Percentiles rank a stretch among this genome's conserved stretches.
Evolutionary conservation across 2,329 filamentous ascomycete species (phyloP).

Genomic region (Aspergillus neotritici): DNA sequence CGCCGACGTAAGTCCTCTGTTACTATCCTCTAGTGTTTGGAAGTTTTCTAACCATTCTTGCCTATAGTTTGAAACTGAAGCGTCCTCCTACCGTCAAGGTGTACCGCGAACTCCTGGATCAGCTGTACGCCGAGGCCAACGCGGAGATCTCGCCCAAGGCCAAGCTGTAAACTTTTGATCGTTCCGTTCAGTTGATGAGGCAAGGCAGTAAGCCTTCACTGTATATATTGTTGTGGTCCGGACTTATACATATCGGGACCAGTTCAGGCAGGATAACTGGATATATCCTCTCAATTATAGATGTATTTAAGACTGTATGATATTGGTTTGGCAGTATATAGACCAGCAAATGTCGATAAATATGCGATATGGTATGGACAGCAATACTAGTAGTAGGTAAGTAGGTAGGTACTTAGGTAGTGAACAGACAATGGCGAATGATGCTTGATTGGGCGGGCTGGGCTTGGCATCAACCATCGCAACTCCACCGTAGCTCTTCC

Average conservation of each 20-base stretch:
- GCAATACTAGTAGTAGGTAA: too few species aligned
- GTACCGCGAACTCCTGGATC: slow-evolving; percentile 54
- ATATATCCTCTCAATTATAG: too few species aligned
- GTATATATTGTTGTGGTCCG: slow-evolving; percentile 5
- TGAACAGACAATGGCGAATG: too few species aligned
- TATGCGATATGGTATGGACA: too few species aligned
- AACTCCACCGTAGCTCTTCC: not conserved
- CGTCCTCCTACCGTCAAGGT: slow-evolving; percentile 61
- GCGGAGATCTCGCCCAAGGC: slow-evolving; percentile 35
- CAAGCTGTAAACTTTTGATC: slow-evolving; percentile 30
- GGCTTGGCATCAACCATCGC: too few species aligned
- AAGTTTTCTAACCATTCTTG: slow-evolving; percentile 14
- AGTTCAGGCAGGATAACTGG: too few species aligned
- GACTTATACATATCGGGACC: too few species aligned
- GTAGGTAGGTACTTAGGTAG: too few species aligned
- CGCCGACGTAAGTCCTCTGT: slow-evolving; percentile 40
- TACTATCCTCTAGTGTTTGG: not conserved
- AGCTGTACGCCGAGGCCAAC: slow-evolving; percentile 55
- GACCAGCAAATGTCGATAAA: too few species aligned
- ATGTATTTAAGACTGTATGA: slow-evolving; percentile 5
- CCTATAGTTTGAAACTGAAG: slow-evolving; percentile 62
- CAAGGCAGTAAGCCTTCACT: not conserved
- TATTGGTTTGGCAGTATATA: not conserved
- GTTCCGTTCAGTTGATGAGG: not conserved
- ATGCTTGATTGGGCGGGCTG: too few species aligned